Conservation (phyloP, 2,329 filamentous ascomycete genomes). For the Pleoardoris graminearum region DNA sequence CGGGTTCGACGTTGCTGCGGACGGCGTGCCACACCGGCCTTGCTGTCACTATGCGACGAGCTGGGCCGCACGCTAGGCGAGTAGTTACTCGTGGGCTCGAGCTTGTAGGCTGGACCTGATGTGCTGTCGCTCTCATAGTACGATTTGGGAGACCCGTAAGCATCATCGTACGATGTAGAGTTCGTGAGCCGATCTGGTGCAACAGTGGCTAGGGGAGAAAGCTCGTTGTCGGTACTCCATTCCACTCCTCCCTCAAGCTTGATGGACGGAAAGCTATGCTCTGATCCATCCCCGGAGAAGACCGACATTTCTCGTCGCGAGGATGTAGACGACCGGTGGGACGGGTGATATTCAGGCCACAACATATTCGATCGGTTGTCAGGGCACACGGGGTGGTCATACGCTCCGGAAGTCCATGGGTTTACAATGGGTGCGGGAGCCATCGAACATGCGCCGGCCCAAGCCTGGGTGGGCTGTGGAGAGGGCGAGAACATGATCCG, state of each 20-base stretch:
- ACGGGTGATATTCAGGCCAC: slow-evolving; percentile 34
- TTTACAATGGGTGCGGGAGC: slow-evolving; percentile 37
- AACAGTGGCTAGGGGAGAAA: slow-evolving; percentile 33
- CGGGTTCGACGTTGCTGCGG: slow-evolving; percentile 17
- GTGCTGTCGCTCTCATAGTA: slow-evolving; percentile 23
- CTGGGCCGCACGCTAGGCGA: slow-evolving; percentile 18
- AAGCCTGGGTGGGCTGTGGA: slow-evolving; percentile 40
- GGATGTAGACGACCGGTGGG: slow-evolving; percentile 41
- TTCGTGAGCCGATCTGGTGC: slow-evolving; percentile 36
- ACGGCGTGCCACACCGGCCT: slow-evolving; percentile 12
- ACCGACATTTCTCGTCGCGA: slow-evolving; percentile 38
- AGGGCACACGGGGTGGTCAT: slow-evolving; percentile 39
- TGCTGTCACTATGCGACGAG: slow-evolving; percentile 17
- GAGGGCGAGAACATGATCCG: slow-evolving; percentile 37
- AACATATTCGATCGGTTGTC: slow-evolving; percentile 36
- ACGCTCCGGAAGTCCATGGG: slow-evolving; percentile 37
- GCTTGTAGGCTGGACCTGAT: slow-evolving; percentile 18
- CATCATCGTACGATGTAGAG: slow-evolving; percentile 28
- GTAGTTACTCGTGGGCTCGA: slow-evolving; percentile 13
- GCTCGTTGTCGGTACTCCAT: slow-evolving; percentile 32
- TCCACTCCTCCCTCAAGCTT: slow-evolving; percentile 31
- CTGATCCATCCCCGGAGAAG: slow-evolving; percentile 39
- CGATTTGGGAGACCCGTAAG: slow-evolving; percentile 27
- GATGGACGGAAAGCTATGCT: slow-evolving; percentile 31
- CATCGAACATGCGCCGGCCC: slow-evolving; percentile 35